These are phyloP conservation scores for Onygena corvina DNA, from an alignment of 2,329 filamentous ascomycete species.

Conservation along the genomic window DNA sequence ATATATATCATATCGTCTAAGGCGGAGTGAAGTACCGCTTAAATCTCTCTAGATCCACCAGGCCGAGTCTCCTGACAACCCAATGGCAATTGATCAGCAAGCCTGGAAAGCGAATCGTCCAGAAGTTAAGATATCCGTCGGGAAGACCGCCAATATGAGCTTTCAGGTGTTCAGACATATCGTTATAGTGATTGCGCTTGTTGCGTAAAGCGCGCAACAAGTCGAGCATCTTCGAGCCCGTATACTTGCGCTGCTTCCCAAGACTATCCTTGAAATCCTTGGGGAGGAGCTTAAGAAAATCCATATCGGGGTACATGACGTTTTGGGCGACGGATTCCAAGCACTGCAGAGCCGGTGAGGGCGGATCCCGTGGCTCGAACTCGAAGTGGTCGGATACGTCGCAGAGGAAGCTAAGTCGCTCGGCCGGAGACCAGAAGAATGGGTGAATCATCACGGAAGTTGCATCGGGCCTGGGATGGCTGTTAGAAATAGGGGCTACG, in stretches of 20 bases:
- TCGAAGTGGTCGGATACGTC: constrained; percentile 96
- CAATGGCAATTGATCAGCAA: constrained; percentile 68
- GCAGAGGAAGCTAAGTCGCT: constrained; percentile 82
- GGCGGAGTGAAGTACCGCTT: constrained; percentile 32
- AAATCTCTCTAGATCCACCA: constrained; percentile 37
- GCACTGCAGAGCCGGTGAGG: constrained; percentile 52
- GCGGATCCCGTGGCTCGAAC: constrained; percentile 74
- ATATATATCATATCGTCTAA: constrained; percentile 10
- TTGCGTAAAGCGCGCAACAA: constrained; percentile 79
- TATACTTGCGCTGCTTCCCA: constrained; percentile 92
- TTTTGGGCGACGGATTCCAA: constrained; percentile 40
- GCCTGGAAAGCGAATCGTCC: constrained; percentile 66
- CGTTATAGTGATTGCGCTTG: constrained; percentile 96
- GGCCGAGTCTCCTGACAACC: constrained; percentile 54
- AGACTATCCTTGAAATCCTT: constrained; percentile 76
- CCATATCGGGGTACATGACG: constrained; percentile 45
- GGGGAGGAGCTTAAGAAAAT: constrained; percentile 68
- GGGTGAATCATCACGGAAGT: constrained; percentile 77
- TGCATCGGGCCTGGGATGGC: constrained; percentile 49
- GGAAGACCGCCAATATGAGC: constrained; percentile 60
- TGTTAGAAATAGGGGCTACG: neutral
- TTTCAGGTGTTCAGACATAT: constrained; percentile 75
- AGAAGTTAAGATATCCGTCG: constrained; percentile 72
- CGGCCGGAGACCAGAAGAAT: constrained; percentile 90
- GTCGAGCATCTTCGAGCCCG: constrained; percentile 69